These are phyloP conservation scores for Penicillium sp. DNA, from an alignment of 2,329 filamentous ascomycete species.

Conservation along the genomic window DNA sequence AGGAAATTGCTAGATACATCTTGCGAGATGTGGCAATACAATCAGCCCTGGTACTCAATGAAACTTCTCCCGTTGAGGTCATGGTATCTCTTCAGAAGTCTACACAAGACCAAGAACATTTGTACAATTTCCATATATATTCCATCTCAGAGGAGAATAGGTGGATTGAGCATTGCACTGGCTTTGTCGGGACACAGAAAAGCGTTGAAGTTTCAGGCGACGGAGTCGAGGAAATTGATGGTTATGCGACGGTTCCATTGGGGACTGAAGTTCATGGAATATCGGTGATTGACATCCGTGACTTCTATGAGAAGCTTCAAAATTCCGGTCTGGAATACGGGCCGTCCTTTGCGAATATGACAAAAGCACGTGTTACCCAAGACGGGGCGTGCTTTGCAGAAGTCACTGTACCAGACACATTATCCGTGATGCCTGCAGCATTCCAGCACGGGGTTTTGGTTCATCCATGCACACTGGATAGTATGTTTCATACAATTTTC, in stretches of 20 bases:
- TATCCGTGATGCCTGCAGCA: conserved; percentile 26
- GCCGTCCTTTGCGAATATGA: conserved; percentile 26
- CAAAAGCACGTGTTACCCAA: conserved; percentile 10
- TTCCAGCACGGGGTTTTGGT: conserved; percentile 28
- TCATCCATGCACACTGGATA: conserved; percentile 35
- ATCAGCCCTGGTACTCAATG: conserved; percentile 24
- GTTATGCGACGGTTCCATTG: background rate
- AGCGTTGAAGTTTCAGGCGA: background rate
- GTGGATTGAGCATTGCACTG: conserved; percentile 29
- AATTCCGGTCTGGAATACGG: conserved; percentile 31
- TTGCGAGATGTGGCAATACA: conserved; percentile 25
- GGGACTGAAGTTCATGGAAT: conserved; percentile 2
- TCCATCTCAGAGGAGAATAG: conserved; percentile 20
- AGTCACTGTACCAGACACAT: conserved; percentile 27
- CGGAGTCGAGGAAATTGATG: background rate
- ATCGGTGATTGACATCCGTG: conserved; percentile 17
- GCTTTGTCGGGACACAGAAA: conserved; percentile 4
- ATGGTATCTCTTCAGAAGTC: conserved; percentile 14
- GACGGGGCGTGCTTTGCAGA: conserved; percentile 17
- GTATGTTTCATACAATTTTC: conserved; percentile 32
- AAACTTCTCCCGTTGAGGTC: conserved; percentile 17
- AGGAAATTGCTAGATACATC: conserved; percentile 1
- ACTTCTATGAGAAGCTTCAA: conserved; percentile 28
- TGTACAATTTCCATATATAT: conserved; percentile 22
- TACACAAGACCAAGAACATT: background rate